These are phyloP conservation scores for Pythium utonaiense DNA, from an alignment of 352 stramenopile genomes.

Conservation along the genomic window DNA sequence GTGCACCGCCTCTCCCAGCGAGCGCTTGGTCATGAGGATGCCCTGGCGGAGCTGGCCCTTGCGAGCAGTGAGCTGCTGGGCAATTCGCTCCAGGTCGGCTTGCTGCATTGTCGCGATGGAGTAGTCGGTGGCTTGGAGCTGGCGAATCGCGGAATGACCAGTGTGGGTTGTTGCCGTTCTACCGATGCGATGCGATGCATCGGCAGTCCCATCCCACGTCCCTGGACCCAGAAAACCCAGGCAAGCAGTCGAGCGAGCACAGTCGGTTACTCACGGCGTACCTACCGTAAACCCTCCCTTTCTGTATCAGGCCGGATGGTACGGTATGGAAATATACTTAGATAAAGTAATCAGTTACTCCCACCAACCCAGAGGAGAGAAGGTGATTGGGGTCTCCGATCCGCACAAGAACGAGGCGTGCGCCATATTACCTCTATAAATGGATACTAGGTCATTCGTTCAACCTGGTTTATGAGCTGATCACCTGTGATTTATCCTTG, in stretches of 20 bases:
- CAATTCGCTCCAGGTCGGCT: constrained; percentile 19
- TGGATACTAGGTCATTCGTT: no score
- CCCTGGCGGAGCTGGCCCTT: constrained; percentile 18
- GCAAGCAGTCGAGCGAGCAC: not conserved
- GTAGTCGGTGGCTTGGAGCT: not conserved
- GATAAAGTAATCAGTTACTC: no score
- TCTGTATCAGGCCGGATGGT: not conserved
- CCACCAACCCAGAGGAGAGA: not conserved
- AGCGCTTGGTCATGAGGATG: constrained; percentile 22
- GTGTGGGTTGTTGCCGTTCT: not conserved
- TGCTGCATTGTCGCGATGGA: constrained; percentile 8
- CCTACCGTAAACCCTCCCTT: not conserved
- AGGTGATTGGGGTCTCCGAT: not conserved
- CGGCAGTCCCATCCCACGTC: not conserved
- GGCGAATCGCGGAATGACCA: constrained; percentile 18
- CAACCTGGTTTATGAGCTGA: no score
- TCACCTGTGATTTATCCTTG: no score
- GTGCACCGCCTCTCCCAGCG: constrained; percentile 14
- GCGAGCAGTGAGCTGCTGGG: constrained; percentile 17
- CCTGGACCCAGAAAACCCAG: not conserved
- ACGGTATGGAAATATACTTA: no score
- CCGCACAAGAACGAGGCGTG: not conserved
- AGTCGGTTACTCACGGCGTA: not conserved
- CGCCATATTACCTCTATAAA: not conserved
- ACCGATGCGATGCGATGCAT: not conserved